Conservation (phyloP, 331 rosid species). For the Quercus tomentella region DNA sequence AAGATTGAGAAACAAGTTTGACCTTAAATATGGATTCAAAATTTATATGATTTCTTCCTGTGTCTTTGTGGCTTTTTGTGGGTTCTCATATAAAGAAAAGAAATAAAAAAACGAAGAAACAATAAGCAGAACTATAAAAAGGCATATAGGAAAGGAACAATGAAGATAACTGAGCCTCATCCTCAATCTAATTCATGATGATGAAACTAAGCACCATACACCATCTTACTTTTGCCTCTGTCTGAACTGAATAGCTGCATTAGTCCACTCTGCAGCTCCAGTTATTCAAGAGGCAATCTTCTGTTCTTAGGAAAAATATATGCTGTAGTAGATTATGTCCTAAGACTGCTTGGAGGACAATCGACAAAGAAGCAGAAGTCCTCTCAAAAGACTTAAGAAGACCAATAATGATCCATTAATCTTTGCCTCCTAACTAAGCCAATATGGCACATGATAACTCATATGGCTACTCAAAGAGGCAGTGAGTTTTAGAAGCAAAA, state of each 20-base stretch:
- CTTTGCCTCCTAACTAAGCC: slow-evolving; percentile 17
- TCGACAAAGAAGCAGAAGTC: background rate
- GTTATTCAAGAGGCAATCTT: background rate
- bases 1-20: background rate
- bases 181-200: background rate
- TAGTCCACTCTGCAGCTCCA: background rate
- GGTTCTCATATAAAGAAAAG: background rate
- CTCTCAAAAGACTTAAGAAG: slow-evolving; percentile 4
- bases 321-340: background rate
- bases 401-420: background rate
- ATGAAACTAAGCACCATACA: background rate
- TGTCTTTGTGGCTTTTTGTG: background rate
- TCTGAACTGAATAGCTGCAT: background rate
- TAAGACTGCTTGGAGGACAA: slow-evolving; percentile 5
- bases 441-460: background rate
- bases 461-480: slow-evolving; percentile 12
- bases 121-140: background rate
- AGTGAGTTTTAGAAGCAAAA: background rate
- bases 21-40: background rate
- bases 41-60: background rate
- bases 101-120: background rate
- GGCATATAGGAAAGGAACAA: background rate
- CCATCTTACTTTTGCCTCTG: background rate
- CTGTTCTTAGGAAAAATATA: background rate
- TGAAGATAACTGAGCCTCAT: background rate